Evolutionary conservation across 1,284 basidiomycete genomes (phyloP).

Genomic region (Apiotrichum sp.): DNA sequence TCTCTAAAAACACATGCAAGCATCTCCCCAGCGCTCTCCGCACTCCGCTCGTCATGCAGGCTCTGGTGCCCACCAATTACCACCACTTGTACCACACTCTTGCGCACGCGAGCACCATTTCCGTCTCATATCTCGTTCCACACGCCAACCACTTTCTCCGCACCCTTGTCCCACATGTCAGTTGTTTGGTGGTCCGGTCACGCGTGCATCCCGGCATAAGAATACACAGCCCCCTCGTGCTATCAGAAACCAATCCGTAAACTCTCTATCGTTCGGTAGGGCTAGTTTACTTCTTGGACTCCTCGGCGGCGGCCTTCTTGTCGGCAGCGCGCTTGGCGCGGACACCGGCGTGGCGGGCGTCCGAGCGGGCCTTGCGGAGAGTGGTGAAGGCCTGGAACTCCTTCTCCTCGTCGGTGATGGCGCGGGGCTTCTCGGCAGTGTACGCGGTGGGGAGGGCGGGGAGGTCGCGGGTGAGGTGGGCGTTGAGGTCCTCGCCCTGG

Average conservation of each 20-base stretch:
- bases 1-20: no score
- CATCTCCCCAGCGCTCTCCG: no score
- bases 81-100: no score
- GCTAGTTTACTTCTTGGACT: constrained; percentile 32
- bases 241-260: constrained; percentile 14
- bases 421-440: constrained; percentile 77
- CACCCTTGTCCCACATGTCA: neutral
- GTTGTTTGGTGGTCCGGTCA: constrained; percentile 12
- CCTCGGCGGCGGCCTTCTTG: constrained; percentile 47
- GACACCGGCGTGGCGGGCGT: constrained; percentile 76
- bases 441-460: constrained; percentile 65
- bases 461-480: constrained; percentile 66
- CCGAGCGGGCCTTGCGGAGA: constrained; percentile 79
- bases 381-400: constrained; percentile 81
- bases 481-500: constrained; percentile 78
- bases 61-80: no score
- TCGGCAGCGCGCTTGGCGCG: constrained; percentile 61
- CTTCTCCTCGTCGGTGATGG: constrained; percentile 89
- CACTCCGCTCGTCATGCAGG: no score
- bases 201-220: constrained; percentile 23
- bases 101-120: no score
- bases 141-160: neutral
- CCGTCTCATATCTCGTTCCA: neutral
- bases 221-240: constrained; percentile 19
- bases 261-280: neutral